Base-by-base conservation (phyloP, 2,329 filamentous ascomycete genomes). In the Xylariaceae sp. region DNA sequence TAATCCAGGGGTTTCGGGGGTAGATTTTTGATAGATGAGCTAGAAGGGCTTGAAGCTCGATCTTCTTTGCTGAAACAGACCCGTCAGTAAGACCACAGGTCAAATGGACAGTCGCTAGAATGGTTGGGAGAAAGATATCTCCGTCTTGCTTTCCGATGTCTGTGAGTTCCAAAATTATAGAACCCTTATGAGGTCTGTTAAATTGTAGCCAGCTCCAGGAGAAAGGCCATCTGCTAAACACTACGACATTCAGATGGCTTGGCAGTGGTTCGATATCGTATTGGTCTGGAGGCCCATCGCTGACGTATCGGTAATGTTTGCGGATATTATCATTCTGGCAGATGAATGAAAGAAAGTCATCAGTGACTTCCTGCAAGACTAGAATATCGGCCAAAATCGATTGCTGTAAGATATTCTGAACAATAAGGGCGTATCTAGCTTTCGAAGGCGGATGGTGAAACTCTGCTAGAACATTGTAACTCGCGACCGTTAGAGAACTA, bases 311-410 rank as follows among this genome's bases (percentile, higher is more conserved):
- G 61, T 87, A 89, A 2, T 69, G 72, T 9, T 70, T 62, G 24
- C 77, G 76, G 21, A 89, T 74, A 2, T 71, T 65, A 2, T 72
- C 56, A 52, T 83, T 69, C 2, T 67, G 65, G 1, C 89, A 79
- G 0, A 90, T 73, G 54, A 78, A 79, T 0, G 78, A 76, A 0
- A 90, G 77, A 58, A 89, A 87, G 36, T 83, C 78, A 59, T 89
- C 86, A 0, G 85, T 87, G 1, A 89, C 82, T 71, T 89, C 87
- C 67, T 89, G 80, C 4, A 90, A 75, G 3, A 83, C 73, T 7
- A 84, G 62, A 3, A 83, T 70, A 53, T 84, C 81, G 6, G 82
- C 74, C 0, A 66, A 56, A 3, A 79, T 79, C 6, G 71, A 68
- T 4, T 67, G 53, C 0, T 76, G 75, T 4, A 83, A 65, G 2